Percentiles rank a stretch among this genome's conserved stretches.
These are phyloP conservation scores for Senecio squalidus DNA, from an alignment of 140 eudicot species.

Conservation along the genomic window DNA sequence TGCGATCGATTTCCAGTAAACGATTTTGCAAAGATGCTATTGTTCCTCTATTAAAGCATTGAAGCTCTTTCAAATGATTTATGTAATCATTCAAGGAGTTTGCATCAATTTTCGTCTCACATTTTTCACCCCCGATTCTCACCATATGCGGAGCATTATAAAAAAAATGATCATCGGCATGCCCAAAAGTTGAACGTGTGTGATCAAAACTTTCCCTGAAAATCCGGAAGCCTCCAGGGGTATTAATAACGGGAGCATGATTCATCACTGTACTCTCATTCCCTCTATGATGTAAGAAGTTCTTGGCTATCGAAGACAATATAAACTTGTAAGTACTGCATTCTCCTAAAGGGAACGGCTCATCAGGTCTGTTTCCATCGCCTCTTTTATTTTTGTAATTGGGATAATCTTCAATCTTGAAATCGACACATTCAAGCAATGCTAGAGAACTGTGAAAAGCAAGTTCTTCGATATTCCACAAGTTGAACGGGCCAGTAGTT, in stretches of 20 bases:
- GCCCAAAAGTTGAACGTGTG: constrained; percentile 28
- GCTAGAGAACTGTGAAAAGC: constrained; percentile 26
- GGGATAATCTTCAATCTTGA: constrained; percentile 47
- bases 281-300: not conserved
- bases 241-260: not conserved
- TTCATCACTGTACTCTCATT: not conserved
- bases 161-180: constrained; percentile 8
- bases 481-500: constrained; percentile 34
- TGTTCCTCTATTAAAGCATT: constrained; percentile 13
- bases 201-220: constrained; percentile 36
- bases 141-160: constrained; percentile 16
- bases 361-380: constrained; percentile 35
- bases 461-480: constrained; percentile 55
- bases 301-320: not conserved
- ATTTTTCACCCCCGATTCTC: constrained; percentile 30
- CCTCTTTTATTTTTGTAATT: constrained; percentile 71
- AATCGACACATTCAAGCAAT: constrained; percentile 29
- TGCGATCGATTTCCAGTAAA: constrained; percentile 5
- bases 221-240: constrained; percentile 24
- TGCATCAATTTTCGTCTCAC: constrained; percentile 20
- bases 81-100: constrained; percentile 21
- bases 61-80: constrained; percentile 45
- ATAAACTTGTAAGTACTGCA: constrained; percentile 56
- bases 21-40: constrained; percentile 1
- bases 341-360: constrained; percentile 47